Evolutionary conservation across 257 asterid genomes (phyloP).

Genomic region (Capsicum pubescens): DNA sequence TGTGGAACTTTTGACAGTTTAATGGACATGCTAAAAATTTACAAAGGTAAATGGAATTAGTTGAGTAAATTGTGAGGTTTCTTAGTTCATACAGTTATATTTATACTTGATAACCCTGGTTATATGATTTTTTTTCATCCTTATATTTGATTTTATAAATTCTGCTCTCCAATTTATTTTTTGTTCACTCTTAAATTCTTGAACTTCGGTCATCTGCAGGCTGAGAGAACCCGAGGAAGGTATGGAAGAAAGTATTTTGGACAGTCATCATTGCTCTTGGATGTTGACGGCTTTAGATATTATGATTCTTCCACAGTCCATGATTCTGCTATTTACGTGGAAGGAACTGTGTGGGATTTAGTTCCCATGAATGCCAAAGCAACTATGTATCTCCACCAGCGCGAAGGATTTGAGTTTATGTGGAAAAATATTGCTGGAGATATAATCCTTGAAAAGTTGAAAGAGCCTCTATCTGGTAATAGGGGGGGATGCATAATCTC

Average conservation of each 20-base stretch:
- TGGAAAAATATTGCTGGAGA: constrained; percentile 79
- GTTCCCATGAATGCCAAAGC: constrained; percentile 45
- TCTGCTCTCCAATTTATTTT: background rate
- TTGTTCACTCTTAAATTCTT: background rate
- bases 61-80: background rate
- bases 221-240: constrained; percentile 36
- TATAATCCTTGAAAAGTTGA: constrained; percentile 46
- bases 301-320: constrained; percentile 29
- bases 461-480: constrained; percentile 28
- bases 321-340: background rate
- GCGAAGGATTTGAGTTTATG: constrained; percentile 68
- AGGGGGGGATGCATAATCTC: constrained; percentile 84
- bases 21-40: background rate
- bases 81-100: background rate
- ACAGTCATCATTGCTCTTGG: constrained; percentile 21
- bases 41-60: background rate
- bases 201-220: constrained; percentile 31
- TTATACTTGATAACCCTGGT: background rate
- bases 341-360: constrained; percentile 62
- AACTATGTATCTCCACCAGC: constrained; percentile 64
- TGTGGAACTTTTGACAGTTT: background rate
- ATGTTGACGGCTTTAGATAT: constrained; percentile 28
- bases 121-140: background rate
- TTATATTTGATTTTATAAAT: constrained; percentile 7
- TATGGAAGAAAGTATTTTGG: constrained; percentile 23